Percentiles rank a stretch among this genome's conserved stretches.
These are phyloP conservation scores for Isochrysis galbana DNA, from an alignment of 78 protist species.

Conservation along the genomic window DNA sequence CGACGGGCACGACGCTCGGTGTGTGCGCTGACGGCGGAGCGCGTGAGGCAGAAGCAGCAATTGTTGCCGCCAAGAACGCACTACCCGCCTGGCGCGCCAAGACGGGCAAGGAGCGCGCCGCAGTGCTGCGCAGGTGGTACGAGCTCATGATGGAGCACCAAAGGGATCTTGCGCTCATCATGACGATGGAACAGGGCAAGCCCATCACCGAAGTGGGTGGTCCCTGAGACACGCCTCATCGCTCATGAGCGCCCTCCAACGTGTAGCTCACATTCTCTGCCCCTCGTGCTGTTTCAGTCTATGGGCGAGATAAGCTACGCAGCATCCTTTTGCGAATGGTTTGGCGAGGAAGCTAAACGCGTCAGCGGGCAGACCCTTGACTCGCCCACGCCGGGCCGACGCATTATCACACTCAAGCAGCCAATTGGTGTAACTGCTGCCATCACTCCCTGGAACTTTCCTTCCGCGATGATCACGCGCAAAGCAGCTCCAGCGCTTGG, in stretches of 20 bases:
- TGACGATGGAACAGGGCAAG: constrained; percentile 54
- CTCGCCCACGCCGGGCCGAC: background rate
- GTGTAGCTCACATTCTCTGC: too few relatives aligned
- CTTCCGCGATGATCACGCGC: constrained; percentile 62
- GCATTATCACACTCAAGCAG: constrained; percentile 38
- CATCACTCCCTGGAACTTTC: constrained; percentile 69
- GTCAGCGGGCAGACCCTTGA: background rate
- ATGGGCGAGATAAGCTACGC: constrained; percentile 42
- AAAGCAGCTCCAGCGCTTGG: constrained; percentile 59
- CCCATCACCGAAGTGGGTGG: constrained; percentile 41
- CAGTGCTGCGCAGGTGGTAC: background rate
- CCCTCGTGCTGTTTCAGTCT: too few relatives aligned
- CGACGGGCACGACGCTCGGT: background rate
- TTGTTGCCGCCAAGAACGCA: background rate
- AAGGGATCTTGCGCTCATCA: constrained; percentile 23
- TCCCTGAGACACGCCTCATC: too few relatives aligned
- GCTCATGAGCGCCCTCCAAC: too few relatives aligned
- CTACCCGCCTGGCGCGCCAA: background rate
- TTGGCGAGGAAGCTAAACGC: constrained; percentile 15
- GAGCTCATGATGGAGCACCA: background rate
- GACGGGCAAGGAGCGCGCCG: background rate
- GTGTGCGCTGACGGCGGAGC: background rate
- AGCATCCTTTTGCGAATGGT: background rate
- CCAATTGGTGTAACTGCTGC: constrained; percentile 60
- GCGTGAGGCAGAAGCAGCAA: background rate